Conservation (phyloP, 768 basidiomycete genomes). For the Dendrothele bispora region DNA sequence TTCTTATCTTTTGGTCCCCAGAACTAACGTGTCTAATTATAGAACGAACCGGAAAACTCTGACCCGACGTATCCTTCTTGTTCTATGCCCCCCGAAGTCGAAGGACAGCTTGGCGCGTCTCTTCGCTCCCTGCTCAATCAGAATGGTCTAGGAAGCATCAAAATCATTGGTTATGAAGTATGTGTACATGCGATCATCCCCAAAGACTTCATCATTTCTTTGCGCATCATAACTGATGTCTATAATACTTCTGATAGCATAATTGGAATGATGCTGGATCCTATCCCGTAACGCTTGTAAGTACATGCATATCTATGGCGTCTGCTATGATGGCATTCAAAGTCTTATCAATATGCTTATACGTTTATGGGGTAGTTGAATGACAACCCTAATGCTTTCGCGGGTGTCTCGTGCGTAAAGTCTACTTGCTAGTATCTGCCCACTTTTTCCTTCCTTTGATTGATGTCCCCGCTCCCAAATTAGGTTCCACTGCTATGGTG, state of each 20-base stretch:
- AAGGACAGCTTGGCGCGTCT: slow-evolving; percentile 42
- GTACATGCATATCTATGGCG: not conserved
- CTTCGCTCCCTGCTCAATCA: slow-evolving; percentile 45
- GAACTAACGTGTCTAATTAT: not conserved
- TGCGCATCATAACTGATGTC: not conserved
- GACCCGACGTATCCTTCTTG: slow-evolving; percentile 44
- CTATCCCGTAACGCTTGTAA: slow-evolving; percentile 43
- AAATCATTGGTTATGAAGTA: slow-evolving; percentile 48
- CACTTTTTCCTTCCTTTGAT: not conserved
- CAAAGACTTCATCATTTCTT: not conserved
- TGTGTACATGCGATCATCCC: not conserved
- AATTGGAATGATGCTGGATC: slow-evolving; percentile 50
- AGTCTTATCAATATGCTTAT: not conserved
- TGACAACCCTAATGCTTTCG: slow-evolving; percentile 37
- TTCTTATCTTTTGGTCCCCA: not conserved
- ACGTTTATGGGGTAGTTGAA: slow-evolving; percentile 28
- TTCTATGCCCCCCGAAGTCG: slow-evolving; percentile 34
- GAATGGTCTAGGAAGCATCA: slow-evolving; percentile 41
- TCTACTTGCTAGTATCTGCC: slow-evolving; percentile 39
- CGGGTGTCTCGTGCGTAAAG: slow-evolving; percentile 33
- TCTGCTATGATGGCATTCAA: not conserved
- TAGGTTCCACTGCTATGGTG: slow-evolving; percentile 13
- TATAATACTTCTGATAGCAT: slow-evolving; percentile 23
- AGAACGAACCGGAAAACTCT: slow-evolving; percentile 21
- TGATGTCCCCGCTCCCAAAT: not conserved